These are phyloP conservation scores for Trypanosoma lewisi DNA, from an alignment of 208 protist genomes.

Conservation along the genomic window DNA sequence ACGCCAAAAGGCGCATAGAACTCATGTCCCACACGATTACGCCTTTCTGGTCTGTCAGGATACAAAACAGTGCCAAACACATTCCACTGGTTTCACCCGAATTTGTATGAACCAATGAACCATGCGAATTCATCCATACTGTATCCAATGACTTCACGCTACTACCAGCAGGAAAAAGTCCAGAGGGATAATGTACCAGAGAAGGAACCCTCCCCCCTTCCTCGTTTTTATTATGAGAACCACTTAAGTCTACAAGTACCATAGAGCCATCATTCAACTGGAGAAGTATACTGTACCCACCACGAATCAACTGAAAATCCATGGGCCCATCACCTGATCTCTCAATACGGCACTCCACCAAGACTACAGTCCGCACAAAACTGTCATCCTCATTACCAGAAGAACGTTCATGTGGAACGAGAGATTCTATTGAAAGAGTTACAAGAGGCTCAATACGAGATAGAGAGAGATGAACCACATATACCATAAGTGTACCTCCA, in stretches of 20 bases:
- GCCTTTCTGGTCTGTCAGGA: constrained; percentile 60
- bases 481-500: constrained; percentile 23
- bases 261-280: constrained; percentile 71
- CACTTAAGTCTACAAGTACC: constrained; percentile 63
- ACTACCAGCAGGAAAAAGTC: constrained; percentile 65
- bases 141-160: constrained; percentile 53
- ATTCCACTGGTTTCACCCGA: constrained; percentile 19
- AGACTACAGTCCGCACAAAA: constrained; percentile 48
- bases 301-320: constrained; percentile 41
- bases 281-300: constrained; percentile 68
- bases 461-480: constrained; percentile 2
- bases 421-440: constrained; percentile 6
- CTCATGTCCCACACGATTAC: constrained; percentile 75
- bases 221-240: constrained; percentile 34
- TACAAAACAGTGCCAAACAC: constrained; percentile 48
- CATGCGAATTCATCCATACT: constrained; percentile 45
- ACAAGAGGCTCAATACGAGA: constrained; percentile 14
- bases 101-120: background rate
- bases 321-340: constrained; percentile 27
- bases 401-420: background rate
- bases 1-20: constrained; percentile 42
- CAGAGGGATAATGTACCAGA: constrained; percentile 53
- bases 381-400: background rate
- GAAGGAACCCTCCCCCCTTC: constrained; percentile 34
- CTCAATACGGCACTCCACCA: constrained; percentile 67